These are phyloP conservation scores for Pharnaceum exiguum DNA, from an alignment of 148 eudicot genomes.

Conservation along the genomic window DNA sequence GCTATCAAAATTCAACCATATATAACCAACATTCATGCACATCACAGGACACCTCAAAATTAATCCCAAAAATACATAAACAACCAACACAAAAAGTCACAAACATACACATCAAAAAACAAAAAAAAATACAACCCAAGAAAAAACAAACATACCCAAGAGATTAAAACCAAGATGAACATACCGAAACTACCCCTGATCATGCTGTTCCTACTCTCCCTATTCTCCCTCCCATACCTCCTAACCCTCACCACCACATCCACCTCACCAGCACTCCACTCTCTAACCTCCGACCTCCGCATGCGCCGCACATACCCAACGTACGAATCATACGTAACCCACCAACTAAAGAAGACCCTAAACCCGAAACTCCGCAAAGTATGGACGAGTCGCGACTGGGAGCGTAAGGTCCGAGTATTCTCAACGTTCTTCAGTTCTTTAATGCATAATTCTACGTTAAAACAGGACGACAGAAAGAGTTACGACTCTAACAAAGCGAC, in stretches of 20 bases:
- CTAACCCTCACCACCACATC: conserved; percentile 22
- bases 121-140: neutral
- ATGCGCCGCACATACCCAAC: conserved; percentile 72
- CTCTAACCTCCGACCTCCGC: conserved; percentile 24
- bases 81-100: no score
- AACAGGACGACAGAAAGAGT: no score
- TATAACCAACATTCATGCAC: no score
- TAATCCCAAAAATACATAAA: no score
- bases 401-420: conserved; percentile 59
- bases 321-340: conserved; percentile 60
- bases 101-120: neutral
- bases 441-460: no score
- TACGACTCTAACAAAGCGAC: conserved; percentile 25
- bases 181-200: conserved; percentile 21
- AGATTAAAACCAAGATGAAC: no score
- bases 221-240: conserved; percentile 25
- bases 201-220: conserved; percentile 32
- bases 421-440: conserved; percentile 42
- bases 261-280: conserved; percentile 16
- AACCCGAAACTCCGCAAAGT: conserved; percentile 64
- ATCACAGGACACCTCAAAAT: no score
- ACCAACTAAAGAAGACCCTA: conserved; percentile 72
- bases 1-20: no score
- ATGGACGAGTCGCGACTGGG: conserved; percentile 87
- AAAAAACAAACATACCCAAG: neutral